A percentile compares a stretch with the other conserved stretches of the same genome.
Conservation (phyloP, 805 yeast species). For the Lipomyces lipofer region DNA sequence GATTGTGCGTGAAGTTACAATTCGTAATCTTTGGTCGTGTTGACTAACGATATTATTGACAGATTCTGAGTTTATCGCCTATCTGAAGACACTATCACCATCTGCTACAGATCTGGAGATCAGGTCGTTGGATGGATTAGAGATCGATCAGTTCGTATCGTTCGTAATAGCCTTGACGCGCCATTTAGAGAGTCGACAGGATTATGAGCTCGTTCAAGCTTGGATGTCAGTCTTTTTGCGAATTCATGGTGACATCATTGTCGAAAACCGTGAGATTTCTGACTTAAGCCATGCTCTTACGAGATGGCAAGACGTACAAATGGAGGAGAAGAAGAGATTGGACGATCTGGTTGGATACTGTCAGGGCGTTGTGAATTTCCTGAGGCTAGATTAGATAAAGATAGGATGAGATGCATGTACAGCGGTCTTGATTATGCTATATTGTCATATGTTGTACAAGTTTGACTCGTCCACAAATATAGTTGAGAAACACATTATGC, state of each 20-base stretch:
- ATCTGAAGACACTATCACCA: slow-evolving; percentile 65
- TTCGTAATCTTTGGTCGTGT: too few relatives aligned
- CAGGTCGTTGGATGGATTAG: slow-evolving; percentile 63
- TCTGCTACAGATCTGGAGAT: slow-evolving; percentile 82
- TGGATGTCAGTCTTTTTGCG: slow-evolving; percentile 71
- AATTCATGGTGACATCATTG: slow-evolving; percentile 79
- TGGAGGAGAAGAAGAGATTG: slow-evolving; percentile 47
- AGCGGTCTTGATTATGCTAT: too few relatives aligned
- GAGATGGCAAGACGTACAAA: slow-evolving; percentile 50
- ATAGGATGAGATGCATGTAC: too few relatives aligned
- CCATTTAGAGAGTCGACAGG: slow-evolving; percentile 56
- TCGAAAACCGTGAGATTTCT: slow-evolving; percentile 33
- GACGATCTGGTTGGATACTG: slow-evolving; percentile 72
- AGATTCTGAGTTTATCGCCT: slow-evolving; percentile 49
- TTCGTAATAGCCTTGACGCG: slow-evolving; percentile 67
- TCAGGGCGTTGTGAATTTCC: slow-evolving; percentile 66
- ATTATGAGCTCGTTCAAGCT: slow-evolving; percentile 81
- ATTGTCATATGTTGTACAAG: too few relatives aligned
- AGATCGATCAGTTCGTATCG: slow-evolving; percentile 59
- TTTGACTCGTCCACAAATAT: too few relatives aligned
- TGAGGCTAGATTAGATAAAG: slow-evolving; percentile 23
- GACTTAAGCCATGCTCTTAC: slow-evolving; percentile 48
- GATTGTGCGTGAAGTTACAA: slow-evolving; percentile 40
- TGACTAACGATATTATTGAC: too few relatives aligned
- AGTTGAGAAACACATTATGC: neutral